These are phyloP conservation scores for Clonostachys rosea DNA, from an alignment of 2,329 filamentous ascomycete species.

Conservation along the genomic window DNA sequence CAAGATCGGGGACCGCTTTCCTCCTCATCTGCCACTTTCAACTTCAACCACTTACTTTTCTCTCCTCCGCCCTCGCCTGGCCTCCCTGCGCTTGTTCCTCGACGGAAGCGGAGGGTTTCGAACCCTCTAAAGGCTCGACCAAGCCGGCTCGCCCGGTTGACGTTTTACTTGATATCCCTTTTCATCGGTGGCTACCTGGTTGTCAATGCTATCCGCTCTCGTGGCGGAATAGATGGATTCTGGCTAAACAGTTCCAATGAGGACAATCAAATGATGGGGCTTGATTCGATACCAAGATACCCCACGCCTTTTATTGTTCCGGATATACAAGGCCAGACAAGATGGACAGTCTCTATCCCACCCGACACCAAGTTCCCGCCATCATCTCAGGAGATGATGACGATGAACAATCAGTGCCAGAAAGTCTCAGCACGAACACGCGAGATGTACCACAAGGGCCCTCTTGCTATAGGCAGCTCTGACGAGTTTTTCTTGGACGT, in stretches of 20 bases:
- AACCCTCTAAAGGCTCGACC: constrained; percentile 42
- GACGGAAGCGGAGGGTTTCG: constrained; percentile 56
- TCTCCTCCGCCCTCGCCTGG: constrained; percentile 67
- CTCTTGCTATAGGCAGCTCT: constrained; percentile 45
- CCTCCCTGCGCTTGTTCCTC: constrained; percentile 62
- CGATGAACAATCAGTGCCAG: constrained; percentile 64
- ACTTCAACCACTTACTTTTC: constrained; percentile 63
- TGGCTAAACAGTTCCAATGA: constrained; percentile 39
- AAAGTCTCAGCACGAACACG: constrained; percentile 58
- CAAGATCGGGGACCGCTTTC: constrained; percentile 50
- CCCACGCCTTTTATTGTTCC: constrained; percentile 68
- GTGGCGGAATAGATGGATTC: constrained; percentile 17
- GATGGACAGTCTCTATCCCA: constrained; percentile 82
- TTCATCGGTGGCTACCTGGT: constrained; percentile 45
- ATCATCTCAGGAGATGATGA: constrained; percentile 57
- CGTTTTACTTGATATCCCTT: constrained; percentile 49
- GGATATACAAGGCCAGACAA: constrained; percentile 58
- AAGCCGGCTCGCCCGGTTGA: constrained; percentile 49
- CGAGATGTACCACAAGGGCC: constrained; percentile 31
- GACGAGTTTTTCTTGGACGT: constrained; percentile 74
- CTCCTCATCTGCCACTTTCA: constrained; percentile 58
- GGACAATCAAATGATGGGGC: constrained; percentile 63
- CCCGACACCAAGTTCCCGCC: constrained; percentile 63
- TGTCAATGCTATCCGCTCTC: constrained; percentile 16
- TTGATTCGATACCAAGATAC: constrained; percentile 62